phyloP scores from a whole-genome alignment of 768 basidiomycete species.

The Roridomyces roridus region DNA sequence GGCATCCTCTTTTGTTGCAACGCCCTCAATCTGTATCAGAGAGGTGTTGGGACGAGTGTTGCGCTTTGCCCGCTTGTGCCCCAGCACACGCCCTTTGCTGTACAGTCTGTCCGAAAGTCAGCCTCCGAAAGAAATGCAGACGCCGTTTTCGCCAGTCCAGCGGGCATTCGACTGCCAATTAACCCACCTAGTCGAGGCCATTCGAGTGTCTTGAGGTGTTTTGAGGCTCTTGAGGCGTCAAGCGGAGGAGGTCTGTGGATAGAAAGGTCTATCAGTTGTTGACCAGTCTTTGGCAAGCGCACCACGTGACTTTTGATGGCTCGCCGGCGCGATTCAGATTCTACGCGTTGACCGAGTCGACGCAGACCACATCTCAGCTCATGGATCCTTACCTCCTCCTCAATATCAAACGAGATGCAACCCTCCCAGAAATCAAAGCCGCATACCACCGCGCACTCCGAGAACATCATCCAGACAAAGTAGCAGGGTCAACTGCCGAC shows the following conservation, averaged over 20 bases:
- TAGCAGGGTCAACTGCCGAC: conserved; percentile 34
- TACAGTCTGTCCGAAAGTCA: conserved; percentile 74
- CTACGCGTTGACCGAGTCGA: neutral
- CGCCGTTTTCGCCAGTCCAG: neutral
- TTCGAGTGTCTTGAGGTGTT: conserved; percentile 8
- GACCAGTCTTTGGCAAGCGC: too few species aligned
- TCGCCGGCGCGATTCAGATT: too few species aligned
- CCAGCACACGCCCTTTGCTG: conserved; percentile 94
- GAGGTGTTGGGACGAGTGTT: conserved; percentile 96
- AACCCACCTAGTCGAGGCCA: conserved; percentile 22
- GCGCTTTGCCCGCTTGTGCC: conserved; percentile 98
- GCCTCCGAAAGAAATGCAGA: too few species aligned
- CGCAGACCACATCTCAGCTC: too few species aligned
- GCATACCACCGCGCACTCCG: conserved; percentile 66
- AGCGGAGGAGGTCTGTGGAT: neutral
- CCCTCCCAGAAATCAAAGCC: conserved; percentile 62
- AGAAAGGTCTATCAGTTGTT: too few species aligned
- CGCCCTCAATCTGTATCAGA: conserved; percentile 97
- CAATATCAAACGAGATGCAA: conserved; percentile 53
- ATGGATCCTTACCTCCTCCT: conserved; percentile 57
- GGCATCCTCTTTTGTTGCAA: conserved; percentile 90
- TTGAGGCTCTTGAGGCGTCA: neutral
- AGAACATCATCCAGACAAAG: conserved; percentile 69
- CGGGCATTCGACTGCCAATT: neutral
- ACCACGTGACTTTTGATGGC: too few species aligned